Percentiles rank a stretch among this genome's conserved stretches.
These are phyloP conservation scores for Podila verticillata DNA, from an alignment of 192 early-diverging fungal species.

Conservation along the genomic window DNA sequence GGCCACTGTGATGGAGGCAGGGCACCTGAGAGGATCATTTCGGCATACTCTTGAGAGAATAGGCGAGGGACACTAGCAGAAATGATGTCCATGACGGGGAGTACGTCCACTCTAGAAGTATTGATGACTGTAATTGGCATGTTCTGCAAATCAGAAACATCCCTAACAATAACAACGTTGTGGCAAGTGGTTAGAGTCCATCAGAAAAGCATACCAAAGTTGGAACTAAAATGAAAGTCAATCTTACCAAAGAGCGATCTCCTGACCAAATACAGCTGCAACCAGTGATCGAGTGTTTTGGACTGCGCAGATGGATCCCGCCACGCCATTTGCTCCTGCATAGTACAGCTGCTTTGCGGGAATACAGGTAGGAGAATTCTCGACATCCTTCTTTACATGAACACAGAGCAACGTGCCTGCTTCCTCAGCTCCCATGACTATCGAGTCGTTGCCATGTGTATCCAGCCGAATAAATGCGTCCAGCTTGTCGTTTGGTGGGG, in stretches of 20 bases:
- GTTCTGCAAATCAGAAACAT: background rate
- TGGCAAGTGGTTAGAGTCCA: no score
- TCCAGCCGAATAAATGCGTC: constrained; percentile 1
- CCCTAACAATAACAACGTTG: background rate
- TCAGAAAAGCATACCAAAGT: background rate
- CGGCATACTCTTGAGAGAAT: background rate
- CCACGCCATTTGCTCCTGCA: background rate
- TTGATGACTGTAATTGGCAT: background rate
- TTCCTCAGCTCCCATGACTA: background rate
- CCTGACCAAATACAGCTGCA: background rate
- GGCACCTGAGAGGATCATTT: background rate
- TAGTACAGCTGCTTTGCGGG: background rate
- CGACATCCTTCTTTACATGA: background rate
- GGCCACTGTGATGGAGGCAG: background rate
- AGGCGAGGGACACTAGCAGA: background rate
- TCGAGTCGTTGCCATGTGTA: background rate
- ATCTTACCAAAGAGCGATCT: background rate
- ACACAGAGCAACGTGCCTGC: background rate
- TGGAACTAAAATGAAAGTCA: background rate
- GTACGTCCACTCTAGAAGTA: background rate
- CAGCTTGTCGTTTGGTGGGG: background rate
- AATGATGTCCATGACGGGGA: background rate
- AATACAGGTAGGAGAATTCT: background rate
- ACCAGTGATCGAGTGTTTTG: background rate
- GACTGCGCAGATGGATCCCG: background rate